phyloP scores from a whole-genome alignment of 345 rosid species.

The Laguncularia racemosa region DNA sequence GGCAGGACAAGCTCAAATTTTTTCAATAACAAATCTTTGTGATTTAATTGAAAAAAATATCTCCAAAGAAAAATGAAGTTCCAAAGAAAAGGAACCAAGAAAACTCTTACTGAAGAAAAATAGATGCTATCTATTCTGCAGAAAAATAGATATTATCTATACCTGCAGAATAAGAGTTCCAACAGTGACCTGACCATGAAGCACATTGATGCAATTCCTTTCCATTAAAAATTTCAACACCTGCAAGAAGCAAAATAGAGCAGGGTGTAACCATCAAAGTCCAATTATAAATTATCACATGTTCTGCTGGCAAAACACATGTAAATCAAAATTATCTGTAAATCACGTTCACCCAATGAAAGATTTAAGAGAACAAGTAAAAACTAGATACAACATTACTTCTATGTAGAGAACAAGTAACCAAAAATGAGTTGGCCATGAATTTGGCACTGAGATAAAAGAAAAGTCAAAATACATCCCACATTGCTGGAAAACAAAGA shows the following conservation, averaged over 20 bases:
- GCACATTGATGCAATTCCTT: constrained; percentile 63
- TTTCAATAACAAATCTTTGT: neutral
- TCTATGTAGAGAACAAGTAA: too few species aligned
- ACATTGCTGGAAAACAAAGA: too few species aligned
- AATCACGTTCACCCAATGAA: too few species aligned
- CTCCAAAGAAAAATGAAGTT: neutral
- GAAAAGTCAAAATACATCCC: too few species aligned
- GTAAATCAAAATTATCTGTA: too few species aligned
- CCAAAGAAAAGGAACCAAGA: neutral
- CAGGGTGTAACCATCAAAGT: too few species aligned
- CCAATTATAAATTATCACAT: too few species aligned
- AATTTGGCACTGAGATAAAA: too few species aligned
- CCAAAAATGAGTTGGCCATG: too few species aligned
- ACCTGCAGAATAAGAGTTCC: constrained; percentile 94
- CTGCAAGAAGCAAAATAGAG: constrained; percentile 29
- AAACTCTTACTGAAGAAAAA: neutral
- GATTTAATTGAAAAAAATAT: neutral
- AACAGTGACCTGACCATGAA: constrained; percentile 85
- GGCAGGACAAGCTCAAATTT: constrained; percentile 9
- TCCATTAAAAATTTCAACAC: constrained; percentile 89
- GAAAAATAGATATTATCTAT: constrained; percentile 3
- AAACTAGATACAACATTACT: too few species aligned
- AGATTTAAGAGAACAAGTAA: too few species aligned
- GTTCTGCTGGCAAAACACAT: too few species aligned
- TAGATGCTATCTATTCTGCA: constrained; percentile 6